Conservation (phyloP, 2,329 filamentous ascomycete genomes). For the Piedraia hortae region DNA sequence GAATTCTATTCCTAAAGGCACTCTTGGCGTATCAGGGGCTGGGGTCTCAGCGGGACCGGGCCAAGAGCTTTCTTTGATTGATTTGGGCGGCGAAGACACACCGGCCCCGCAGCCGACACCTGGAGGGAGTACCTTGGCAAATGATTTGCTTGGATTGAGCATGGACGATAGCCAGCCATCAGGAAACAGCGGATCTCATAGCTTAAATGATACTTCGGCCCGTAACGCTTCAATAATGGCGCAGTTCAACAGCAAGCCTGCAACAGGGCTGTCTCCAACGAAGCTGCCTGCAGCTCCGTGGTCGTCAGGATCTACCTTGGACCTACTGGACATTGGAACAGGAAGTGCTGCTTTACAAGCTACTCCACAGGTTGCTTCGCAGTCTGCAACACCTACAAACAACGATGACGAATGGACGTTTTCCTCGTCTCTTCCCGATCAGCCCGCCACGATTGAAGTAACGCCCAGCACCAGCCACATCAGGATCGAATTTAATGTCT, state of each 20-base stretch:
- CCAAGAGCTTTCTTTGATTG: conserved; percentile 75
- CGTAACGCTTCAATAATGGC: conserved; percentile 9
- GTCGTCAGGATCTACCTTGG: conserved; percentile 6
- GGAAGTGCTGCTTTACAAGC: conserved; percentile 18
- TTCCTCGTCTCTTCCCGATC: conserved; percentile 53
- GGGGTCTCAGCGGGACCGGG: conserved; percentile 36
- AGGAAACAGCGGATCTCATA: conserved; percentile 6
- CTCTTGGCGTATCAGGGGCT: conserved; percentile 36
- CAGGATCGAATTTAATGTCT: conserved; percentile 45
- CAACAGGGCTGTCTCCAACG: conserved; percentile 9
- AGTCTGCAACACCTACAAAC: conserved; percentile 3
- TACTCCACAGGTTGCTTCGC: conserved; percentile 1
- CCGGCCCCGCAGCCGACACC: conserved; percentile 11
- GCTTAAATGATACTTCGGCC: conserved; percentile 14
- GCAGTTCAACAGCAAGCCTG: conserved; percentile 15
- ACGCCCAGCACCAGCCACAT: conserved; percentile 36
- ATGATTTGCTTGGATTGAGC: conserved; percentile 72
- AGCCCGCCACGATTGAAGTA: conserved; percentile 34
- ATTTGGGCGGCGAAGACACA: conserved; percentile 35
- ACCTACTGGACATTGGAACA: conserved; percentile 11
- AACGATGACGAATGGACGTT: conserved; percentile 83
- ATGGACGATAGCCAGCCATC: conserved; percentile 32
- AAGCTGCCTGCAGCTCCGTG: conserved; percentile 5
- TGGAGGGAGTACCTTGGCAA: conserved; percentile 44
- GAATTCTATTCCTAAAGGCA: conserved; percentile 58